These are phyloP conservation scores for Neurospora hispaniola DNA, from an alignment of 495 filamentous ascomycete species.

Conservation along the genomic window DNA sequence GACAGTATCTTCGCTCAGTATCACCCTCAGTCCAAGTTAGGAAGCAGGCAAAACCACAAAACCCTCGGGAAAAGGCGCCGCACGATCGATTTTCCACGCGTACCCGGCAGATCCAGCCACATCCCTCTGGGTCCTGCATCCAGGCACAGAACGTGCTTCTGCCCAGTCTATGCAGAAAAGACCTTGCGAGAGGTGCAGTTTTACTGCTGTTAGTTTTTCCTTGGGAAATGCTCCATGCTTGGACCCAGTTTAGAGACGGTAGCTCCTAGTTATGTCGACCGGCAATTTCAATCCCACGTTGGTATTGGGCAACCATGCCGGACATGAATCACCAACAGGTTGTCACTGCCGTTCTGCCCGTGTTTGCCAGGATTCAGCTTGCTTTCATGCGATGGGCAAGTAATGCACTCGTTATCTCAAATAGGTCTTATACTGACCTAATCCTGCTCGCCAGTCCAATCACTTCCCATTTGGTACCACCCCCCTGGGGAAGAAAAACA, in stretches of 20 bases:
- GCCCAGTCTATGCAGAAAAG: conserved; percentile 5
- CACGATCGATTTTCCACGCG: neutral
- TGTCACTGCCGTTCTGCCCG: neutral
- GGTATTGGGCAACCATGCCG: neutral
- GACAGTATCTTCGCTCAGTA: conserved; percentile 9
- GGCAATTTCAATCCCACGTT: conserved; percentile 11
- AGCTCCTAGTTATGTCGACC: neutral
- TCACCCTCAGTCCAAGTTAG: conserved; percentile 8
- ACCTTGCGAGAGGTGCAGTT: conserved; percentile 8
- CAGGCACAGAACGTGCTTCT: conserved; percentile 1
- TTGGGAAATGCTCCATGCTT: neutral
- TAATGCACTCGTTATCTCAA: conserved; percentile 22
- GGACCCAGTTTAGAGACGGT: neutral
- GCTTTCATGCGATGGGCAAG: conserved; percentile 20
- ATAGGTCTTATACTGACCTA: conserved; percentile 7
- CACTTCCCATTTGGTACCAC: conserved; percentile 9
- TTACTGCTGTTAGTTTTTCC: neutral
- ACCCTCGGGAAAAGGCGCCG: conserved; percentile 14
- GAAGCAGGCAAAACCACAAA: conserved; percentile 11
- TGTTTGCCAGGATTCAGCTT: neutral
- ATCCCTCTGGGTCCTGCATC: conserved; percentile 5
- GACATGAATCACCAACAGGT: neutral
- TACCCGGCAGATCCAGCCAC: neutral
- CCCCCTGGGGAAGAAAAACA: neutral
- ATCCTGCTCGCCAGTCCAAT: conserved; percentile 9